Conservation (phyloP, 106 monocot species). For the Allium fistulosum region DNA sequence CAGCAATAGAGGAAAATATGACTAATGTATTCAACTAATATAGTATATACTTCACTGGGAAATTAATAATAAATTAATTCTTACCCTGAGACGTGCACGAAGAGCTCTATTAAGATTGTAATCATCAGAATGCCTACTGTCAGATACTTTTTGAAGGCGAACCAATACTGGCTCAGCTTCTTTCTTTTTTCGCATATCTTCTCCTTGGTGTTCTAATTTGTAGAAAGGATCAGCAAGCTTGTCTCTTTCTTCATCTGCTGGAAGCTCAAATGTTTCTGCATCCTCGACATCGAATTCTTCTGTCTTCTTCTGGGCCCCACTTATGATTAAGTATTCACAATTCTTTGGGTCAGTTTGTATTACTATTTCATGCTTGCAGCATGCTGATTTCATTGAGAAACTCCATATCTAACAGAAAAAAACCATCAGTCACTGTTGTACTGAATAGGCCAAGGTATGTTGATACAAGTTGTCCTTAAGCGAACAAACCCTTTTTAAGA, state of each 20-base stretch:
- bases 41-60: too few species aligned
- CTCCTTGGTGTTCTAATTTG: slow-evolving; percentile 88
- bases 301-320: slow-evolving; percentile 80
- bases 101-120: slow-evolving; percentile 84
- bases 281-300: slow-evolving; percentile 94
- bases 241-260: slow-evolving; percentile 90
- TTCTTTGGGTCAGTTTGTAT: slow-evolving; percentile 97
- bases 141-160: slow-evolving; percentile 84
- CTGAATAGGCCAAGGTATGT: too few species aligned
- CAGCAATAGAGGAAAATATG: too few species aligned
- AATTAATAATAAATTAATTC: background rate
- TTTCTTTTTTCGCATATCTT: slow-evolving; percentile 91
- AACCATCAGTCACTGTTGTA: background rate
- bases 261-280: slow-evolving; percentile 83
- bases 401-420: slow-evolving; percentile 78
- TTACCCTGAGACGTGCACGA: slow-evolving; percentile 74
- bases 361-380: slow-evolving; percentile 84
- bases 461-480: too few species aligned
- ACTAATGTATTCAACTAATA: too few species aligned
- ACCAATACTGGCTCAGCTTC: slow-evolving; percentile 85
- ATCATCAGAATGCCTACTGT: slow-evolving; percentile 78
- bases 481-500: too few species aligned
- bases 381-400: slow-evolving; percentile 95
- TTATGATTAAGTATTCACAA: slow-evolving; percentile 86
- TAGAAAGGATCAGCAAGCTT: slow-evolving; percentile 95